These are phyloP conservation scores for Debaryomyces sp. DNA, from an alignment of 1,139 yeast genomes.

Conservation along the genomic window DNA sequence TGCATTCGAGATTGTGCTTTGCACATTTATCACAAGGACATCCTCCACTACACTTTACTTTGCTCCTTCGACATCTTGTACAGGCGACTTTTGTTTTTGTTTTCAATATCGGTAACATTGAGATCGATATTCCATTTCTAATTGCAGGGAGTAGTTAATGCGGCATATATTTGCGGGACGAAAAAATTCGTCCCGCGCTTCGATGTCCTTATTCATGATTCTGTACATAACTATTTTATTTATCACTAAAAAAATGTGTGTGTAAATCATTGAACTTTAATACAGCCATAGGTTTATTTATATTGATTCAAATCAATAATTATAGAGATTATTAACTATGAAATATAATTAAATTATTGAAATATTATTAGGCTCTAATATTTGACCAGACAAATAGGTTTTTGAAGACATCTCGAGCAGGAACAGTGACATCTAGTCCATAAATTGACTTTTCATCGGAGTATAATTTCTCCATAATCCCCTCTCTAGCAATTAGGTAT, in stretches of 20 bases:
- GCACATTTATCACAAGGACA: background rate
- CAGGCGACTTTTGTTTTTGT: background rate
- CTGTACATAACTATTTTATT: background rate
- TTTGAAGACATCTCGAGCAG: slow-evolving; percentile 8
- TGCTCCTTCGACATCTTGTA: background rate
- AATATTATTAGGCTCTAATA: background rate
- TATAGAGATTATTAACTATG: background rate
- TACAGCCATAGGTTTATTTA: background rate
- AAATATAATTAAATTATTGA: background rate
- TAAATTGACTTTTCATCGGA: slow-evolving; percentile 22
- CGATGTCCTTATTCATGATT: background rate
- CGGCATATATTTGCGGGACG: background rate
- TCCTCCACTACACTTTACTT: background rate
- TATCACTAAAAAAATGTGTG: too few species aligned
- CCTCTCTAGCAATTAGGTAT: slow-evolving; percentile 50
- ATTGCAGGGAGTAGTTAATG: too few species aligned
- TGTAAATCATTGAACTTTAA: too few species aligned
- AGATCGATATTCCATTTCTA: background rate
- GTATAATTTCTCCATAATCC: slow-evolving; percentile 15
- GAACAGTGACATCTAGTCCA: slow-evolving; percentile 20
- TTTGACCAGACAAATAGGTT: background rate
- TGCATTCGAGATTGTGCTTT: background rate
- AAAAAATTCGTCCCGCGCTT: background rate
- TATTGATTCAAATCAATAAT: background rate
- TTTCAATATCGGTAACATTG: background rate